Evolutionary conservation across 805 yeast species (phyloP).

Genomic region (Zygosaccharomyces kombuchaensis): DNA sequence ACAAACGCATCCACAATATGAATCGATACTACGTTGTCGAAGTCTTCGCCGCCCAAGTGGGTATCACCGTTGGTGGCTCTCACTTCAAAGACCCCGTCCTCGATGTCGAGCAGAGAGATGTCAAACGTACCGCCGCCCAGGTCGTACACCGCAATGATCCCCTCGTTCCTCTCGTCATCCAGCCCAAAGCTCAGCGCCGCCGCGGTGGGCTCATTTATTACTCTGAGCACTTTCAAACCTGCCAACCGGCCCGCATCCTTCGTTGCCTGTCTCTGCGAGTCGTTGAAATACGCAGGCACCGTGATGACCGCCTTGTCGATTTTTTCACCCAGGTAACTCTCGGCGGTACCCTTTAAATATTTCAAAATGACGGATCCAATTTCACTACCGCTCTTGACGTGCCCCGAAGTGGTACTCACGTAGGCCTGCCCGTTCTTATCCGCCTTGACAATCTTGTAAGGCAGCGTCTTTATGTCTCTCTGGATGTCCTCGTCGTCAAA

Average conservation of each 20-base stretch:
- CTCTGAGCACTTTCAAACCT: slow-evolving; percentile 72
- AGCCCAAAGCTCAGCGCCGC: slow-evolving; percentile 82
- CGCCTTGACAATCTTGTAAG: slow-evolving; percentile 58
- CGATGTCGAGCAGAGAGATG: slow-evolving; percentile 71
- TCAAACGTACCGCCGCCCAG: slow-evolving; percentile 87
- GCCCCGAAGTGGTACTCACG: slow-evolving; percentile 40
- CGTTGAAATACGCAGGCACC: slow-evolving; percentile 82
- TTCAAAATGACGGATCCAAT: slow-evolving; percentile 61
- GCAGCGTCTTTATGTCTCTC: slow-evolving; percentile 56
- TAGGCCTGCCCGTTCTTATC: slow-evolving; percentile 63
- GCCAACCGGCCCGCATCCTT: slow-evolving; percentile 70
- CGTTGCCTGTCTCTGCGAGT: slow-evolving; percentile 80
- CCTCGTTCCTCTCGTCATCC: slow-evolving; percentile 38
- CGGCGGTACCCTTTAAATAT: slow-evolving; percentile 65
- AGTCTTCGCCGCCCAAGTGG: slow-evolving; percentile 83
- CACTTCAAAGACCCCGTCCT: slow-evolving; percentile 77
- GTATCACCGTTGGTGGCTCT: slow-evolving; percentile 82
- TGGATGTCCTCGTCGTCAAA: slow-evolving; percentile 67
- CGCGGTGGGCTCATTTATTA: slow-evolving; percentile 80
- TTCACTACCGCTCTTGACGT: slow-evolving; percentile 61
- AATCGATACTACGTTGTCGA: slow-evolving; percentile 59
- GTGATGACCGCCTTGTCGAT: slow-evolving; percentile 75
- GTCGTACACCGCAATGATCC: slow-evolving; percentile 54
- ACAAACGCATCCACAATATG: slow-evolving; percentile 57
- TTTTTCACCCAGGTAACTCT: slow-evolving; percentile 47